phyloP scores from a whole-genome alignment of 148 eudicot species.

The Rheum nobile region DNA sequence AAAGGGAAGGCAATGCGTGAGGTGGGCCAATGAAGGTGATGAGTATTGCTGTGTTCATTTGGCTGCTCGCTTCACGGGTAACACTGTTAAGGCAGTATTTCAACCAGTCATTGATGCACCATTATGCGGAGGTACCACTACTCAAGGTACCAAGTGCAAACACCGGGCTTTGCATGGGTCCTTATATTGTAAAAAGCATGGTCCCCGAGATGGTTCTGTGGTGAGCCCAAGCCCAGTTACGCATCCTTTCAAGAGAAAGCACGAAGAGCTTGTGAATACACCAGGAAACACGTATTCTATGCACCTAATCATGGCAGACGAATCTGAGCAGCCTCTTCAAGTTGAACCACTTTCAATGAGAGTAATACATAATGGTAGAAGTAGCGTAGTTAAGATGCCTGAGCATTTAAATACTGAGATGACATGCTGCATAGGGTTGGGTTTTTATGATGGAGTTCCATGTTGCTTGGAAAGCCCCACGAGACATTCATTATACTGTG shows the following conservation, averaged over 20 bases:
- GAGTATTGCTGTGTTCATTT: conserved; percentile 89
- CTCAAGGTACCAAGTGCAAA: conserved; percentile 76
- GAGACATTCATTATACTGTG: conserved; percentile 67
- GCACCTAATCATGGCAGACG: conserved; percentile 26
- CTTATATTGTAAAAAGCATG: conserved; percentile 82
- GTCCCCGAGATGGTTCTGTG: conserved; percentile 22
- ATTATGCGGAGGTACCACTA: conserved; percentile 78
- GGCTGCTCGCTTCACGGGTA: conserved; percentile 47
- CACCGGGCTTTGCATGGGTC: conserved; percentile 65
- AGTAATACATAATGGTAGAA: conserved; percentile 19
- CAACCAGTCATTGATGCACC: conserved; percentile 34
- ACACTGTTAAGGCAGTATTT: conserved; percentile 30
- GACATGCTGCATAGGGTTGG: conserved; percentile 55
- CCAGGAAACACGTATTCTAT: conserved; percentile 23
- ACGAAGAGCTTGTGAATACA: conserved; percentile 22
- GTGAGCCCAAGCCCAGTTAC: conserved; percentile 23
- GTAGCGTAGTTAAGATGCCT: conserved; percentile 16
- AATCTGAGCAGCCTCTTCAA: conserved; percentile 30
- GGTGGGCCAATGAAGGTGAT: conserved; percentile 96
- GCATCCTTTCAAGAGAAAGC: conserved; percentile 47
- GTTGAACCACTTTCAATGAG: conserved; percentile 35
- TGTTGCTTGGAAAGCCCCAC: conserved; percentile 61
- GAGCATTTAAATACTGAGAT: conserved; percentile 23
- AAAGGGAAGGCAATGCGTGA: conserved; percentile 86
- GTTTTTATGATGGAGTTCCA: conserved; percentile 26